Base-by-base conservation (phyloP, 352 stramenopile species). In the Nothophytophthora sp. region DNA sequence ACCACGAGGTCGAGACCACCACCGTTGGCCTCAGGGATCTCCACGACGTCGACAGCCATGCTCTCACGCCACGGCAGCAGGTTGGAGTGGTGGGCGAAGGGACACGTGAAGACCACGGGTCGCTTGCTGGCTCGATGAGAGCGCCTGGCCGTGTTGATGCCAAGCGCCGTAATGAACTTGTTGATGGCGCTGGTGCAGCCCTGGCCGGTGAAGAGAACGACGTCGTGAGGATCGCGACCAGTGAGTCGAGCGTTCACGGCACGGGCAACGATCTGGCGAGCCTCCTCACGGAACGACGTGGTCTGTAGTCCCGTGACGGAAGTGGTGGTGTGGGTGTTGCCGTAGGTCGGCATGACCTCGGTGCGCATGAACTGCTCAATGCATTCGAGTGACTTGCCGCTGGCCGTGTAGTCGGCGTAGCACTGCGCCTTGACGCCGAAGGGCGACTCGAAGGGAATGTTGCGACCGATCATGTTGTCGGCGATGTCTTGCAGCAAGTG, bases 61-160 rank as follows among this genome's bases (percentile, higher is more conserved):
- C 77, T 92, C 80, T 99, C 96, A 40, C 96, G 70, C 96, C 96
- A 99, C 12, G 95, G 94, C 10, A 99, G 67, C 25, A 99, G 56
- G 73, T 99, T 99, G 15, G 92, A 98, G 68, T 99, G 96, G 70
- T 99, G 97, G 58, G 98, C 96, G 52, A 97, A 98, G 7, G 96
- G 96, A 24, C 92, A 70, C 7, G 92, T 90, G 38, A 98, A 93
- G 24, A 98, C 88, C 2, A 98, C 81, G 0, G 93, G 81, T 0
- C 50, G 86, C 63, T 54, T 65, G 28, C n/a, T 66, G 9, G 30
- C 24, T 2, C 53, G 18, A 5, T 48, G 57, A n/a, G 53, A 23
- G 10, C 57, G 47, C 43, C 56, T 63, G 23, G 43, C 50, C 4
- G 53, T 52, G 19, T 81, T 56, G 27, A 93, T 56, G 1, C 81